Evolutionary conservation across 208 protist genomes (phyloP).

Genomic region (Angomonas ambiguus): DNA sequence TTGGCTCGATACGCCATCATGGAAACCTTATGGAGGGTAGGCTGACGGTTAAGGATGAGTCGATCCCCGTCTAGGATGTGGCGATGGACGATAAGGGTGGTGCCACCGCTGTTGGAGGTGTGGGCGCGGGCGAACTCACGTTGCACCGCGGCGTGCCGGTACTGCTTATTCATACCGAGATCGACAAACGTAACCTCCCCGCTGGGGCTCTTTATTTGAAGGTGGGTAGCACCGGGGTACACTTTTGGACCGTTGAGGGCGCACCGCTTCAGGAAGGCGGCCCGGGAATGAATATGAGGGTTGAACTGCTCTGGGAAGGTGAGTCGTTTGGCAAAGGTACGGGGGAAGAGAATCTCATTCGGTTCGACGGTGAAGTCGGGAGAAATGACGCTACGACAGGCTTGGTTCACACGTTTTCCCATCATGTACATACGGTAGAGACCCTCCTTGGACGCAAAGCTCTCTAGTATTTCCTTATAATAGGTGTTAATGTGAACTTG

Average conservation of each 20-base stretch:
- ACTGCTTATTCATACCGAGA: slow-evolving; percentile 63
- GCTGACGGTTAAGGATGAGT: slow-evolving; percentile 99
- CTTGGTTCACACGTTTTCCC: slow-evolving; percentile 99
- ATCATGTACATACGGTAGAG: slow-evolving; percentile 99
- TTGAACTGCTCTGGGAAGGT: slow-evolving; percentile 96
- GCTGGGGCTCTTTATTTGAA: slow-evolving; percentile 79
- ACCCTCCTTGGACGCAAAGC: slow-evolving; percentile 99
- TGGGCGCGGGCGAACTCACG: slow-evolving; percentile 79
- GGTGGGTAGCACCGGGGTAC: slow-evolving; percentile 98
- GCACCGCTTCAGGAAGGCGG: slow-evolving; percentile 87
- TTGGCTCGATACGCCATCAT: slow-evolving; percentile 97
- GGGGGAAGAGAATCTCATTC: slow-evolving; percentile 94
- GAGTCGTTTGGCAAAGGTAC: slow-evolving; percentile 92
- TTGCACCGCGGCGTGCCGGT: slow-evolving; percentile 70
- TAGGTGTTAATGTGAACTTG: slow-evolving; percentile 80
- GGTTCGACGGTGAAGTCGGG: slow-evolving; percentile 97
- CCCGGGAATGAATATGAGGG: slow-evolving; percentile 60
- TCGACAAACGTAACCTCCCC: slow-evolving; percentile 79
- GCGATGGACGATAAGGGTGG: slow-evolving; percentile 91
- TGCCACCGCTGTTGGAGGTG: slow-evolving; percentile 15
- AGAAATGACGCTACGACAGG: slow-evolving; percentile 98
- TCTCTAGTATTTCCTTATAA: slow-evolving; percentile 69
- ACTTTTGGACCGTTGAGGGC: slow-evolving; percentile 97
- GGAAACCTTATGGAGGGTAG: slow-evolving; percentile 99
- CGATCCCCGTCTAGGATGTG: slow-evolving; percentile 98